Evolutionary conservation across 495 filamentous ascomycete genomes (phyloP).

Genomic region (Penicillium robsamsonii): DNA sequence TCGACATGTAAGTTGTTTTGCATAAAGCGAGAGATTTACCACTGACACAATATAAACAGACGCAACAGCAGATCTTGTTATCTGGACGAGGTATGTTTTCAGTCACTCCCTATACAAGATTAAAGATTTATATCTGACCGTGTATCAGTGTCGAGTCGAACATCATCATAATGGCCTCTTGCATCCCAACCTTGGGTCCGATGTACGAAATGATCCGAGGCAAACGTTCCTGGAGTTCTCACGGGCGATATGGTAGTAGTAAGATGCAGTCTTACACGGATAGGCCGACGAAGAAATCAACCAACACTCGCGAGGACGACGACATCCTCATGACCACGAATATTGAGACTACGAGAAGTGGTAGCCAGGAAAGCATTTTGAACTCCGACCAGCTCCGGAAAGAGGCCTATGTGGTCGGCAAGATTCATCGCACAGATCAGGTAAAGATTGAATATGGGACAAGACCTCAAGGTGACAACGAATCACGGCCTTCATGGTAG

Average conservation of each 20-base stretch:
- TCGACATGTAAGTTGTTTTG: slow-evolving; percentile 36
- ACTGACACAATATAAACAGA: slow-evolving; percentile 14
- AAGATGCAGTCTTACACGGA: slow-evolving; percentile 1
- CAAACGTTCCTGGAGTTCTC: slow-evolving; percentile 12
- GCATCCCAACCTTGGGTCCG: slow-evolving; percentile 47
- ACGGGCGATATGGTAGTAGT: slow-evolving; percentile 10
- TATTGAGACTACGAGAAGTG: slow-evolving; percentile 7
- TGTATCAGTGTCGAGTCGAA: slow-evolving; percentile 43
- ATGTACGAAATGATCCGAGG: slow-evolving; percentile 36
- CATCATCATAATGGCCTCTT: slow-evolving; percentile 48
- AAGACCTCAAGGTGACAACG: neutral
- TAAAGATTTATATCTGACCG: neutral
- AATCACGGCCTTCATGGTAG: neutral
- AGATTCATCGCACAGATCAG: slow-evolving; percentile 13
- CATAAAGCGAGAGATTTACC: neutral
- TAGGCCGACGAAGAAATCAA: neutral
- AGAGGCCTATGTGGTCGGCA: neutral
- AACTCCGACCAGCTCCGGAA: slow-evolving; percentile 3
- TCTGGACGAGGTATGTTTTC: slow-evolving; percentile 45
- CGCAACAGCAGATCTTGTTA: slow-evolving; percentile 35
- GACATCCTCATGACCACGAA: slow-evolving; percentile 13
- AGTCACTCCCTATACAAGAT: neutral
- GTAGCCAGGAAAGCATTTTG: slow-evolving; percentile 21
- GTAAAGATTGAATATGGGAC: slow-evolving; percentile 13
- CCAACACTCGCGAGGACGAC: neutral